phyloP scores from a whole-genome alignment of 148 eudicot genomes.

The Persicaria maculosa region DNA sequence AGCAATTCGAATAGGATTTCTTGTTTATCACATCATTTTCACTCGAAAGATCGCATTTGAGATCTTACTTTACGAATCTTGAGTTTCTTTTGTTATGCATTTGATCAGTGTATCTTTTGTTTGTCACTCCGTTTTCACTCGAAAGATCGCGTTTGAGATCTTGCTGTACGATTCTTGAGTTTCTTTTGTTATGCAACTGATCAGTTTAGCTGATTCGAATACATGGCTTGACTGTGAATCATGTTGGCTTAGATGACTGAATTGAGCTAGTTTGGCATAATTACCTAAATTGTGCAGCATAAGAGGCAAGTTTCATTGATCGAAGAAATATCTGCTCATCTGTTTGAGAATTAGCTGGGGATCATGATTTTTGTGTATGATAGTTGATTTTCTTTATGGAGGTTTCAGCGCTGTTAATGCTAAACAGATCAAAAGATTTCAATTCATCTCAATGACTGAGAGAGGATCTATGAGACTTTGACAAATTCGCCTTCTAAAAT shows the following conservation, averaged over 20 bases:
- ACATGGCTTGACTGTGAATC: background rate
- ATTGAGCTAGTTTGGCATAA: background rate
- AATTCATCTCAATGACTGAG: background rate
- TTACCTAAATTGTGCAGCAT: background rate
- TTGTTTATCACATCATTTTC: background rate
- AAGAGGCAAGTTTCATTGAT: background rate
- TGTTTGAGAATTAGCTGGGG: background rate
- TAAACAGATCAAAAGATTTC: background rate
- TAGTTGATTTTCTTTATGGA: background rate
- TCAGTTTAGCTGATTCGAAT: background rate
- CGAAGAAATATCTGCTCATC: background rate
- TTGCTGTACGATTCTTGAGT: background rate
- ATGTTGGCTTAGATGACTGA: background rate
- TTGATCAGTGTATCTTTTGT: background rate
- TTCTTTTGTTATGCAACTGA: background rate
- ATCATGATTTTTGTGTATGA: background rate
- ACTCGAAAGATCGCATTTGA: background rate
- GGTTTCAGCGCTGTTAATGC: background rate
- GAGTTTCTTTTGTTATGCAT: background rate
- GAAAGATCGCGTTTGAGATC: background rate
- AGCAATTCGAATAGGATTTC: background rate
- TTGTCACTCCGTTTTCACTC: background rate
- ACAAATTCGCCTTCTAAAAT: background rate
- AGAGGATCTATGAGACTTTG: background rate
- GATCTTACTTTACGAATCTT: background rate